Base-by-base conservation (phyloP, 2,329 filamentous ascomycete genomes). In the Aureobasidium zeae region DNA sequence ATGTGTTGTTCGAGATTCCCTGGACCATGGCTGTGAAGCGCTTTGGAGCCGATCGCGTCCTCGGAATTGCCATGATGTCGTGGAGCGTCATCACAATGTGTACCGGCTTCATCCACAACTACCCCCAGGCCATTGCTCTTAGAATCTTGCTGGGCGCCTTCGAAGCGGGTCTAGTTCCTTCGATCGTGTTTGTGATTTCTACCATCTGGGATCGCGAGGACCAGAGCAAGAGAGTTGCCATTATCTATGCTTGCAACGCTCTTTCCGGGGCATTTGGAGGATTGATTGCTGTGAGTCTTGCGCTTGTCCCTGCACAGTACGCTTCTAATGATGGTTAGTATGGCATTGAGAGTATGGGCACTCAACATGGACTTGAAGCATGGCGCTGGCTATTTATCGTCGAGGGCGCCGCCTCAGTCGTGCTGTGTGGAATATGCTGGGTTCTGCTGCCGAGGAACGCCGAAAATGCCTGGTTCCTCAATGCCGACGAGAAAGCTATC, bases 81-180 rank as follows among this genome's bases (percentile, higher is more conserved):
- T 61, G 57, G 57, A 51, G 49, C 19, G 39, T 45, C 7, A 43
- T 49, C n/a, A 59, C 56, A 0, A 33, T 61, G 8, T 52, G 52
- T n/a, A 59, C 56, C 11, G 57, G 50, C 3, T 60, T 60, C 44
- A 52, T 60, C 25, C 48, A 58, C 6, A 60, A 47, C 32, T 59
- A 56, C 32, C 39, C 31, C 4, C 57, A 60, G 47, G 51, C 52
- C 2, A 53, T 58, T 17, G 54, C 51, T 9, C 29, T 51, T n/a
- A 56, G 58, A 13, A 46, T 62, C 35, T 35, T 62, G 2, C 48
- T 61, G 3, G 52, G 52, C 19, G 41, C 50, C 1, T 50, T 50
- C 24, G 57, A 62, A 42, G 56, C 57, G 9, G 57, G 58, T 2
- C 28, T 62, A 12, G 49, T 53, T 5, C 58, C 53, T 2, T 49